Conservation (phyloP, 2,329 filamentous ascomycete genomes). For the Leptographium lundbergii region DNA sequence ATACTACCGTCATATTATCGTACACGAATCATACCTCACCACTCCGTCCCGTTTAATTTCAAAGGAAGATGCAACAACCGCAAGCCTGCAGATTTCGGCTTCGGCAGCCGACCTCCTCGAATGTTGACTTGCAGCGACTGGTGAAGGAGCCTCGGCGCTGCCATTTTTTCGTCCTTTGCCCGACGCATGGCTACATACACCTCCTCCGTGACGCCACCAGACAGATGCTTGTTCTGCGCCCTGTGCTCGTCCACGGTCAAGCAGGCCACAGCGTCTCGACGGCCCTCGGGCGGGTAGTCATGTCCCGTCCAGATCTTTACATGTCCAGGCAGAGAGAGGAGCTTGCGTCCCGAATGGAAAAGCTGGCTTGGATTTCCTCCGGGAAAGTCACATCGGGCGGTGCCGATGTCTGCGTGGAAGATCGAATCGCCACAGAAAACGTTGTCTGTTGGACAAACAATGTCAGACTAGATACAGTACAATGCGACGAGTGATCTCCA, state of each 20-base stretch:
- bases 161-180: conserved; percentile 29
- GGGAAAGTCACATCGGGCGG: conserved; percentile 42
- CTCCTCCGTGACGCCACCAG: conserved; percentile 24
- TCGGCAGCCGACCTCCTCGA: conserved; percentile 31
- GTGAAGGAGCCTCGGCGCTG: conserved; percentile 33
- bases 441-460: conserved; percentile 13
- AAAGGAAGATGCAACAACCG: conserved; percentile 7
- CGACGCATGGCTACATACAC: conserved; percentile 31
- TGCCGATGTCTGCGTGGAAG: conserved; percentile 38
- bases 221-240: conserved; percentile 34
- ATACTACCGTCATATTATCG: neutral
- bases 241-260: conserved; percentile 33
- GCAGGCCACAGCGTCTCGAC: conserved; percentile 23
- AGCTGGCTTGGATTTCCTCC: conserved; percentile 32
- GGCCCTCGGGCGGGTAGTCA: conserved; percentile 33
- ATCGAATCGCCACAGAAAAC: conserved; percentile 42
- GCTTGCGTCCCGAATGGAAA: conserved; percentile 27
- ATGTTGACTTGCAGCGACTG: conserved; percentile 41
- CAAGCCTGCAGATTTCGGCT: neutral
- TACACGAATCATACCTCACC: neutral
- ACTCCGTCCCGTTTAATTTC: neutral
- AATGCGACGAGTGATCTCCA: neutral
- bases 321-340: conserved; percentile 29
- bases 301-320: conserved; percentile 41
- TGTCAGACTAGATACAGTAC: neutral